Evolutionary conservation across 2,329 filamentous ascomycete genomes (phyloP).

Genomic region (Plectosphaerella cucumerina): DNA sequence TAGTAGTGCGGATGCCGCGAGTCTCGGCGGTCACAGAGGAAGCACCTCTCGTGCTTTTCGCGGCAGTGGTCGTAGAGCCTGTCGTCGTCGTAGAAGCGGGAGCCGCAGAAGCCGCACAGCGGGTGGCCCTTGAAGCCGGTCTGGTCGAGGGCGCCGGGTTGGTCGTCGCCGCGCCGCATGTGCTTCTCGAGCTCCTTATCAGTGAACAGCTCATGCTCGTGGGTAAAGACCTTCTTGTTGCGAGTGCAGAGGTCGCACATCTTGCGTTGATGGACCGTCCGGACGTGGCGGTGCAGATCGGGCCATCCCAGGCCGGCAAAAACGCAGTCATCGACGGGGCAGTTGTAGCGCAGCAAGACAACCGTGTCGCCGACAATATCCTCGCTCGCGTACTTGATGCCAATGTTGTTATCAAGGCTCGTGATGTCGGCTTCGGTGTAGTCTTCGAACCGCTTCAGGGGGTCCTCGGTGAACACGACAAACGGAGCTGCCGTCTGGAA

Average conservation of each 20-base stretch:
- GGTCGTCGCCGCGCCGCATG: conserved; percentile 87
- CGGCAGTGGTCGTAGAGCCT: conserved; percentile 92
- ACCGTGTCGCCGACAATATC: conserved; percentile 91
- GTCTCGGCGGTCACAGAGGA: conserved; percentile 77
- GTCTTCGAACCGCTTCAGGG: conserved; percentile 79
- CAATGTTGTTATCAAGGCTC: conserved; percentile 77
- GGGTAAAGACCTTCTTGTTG: conserved; percentile 97
- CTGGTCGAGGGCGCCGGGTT: conserved; percentile 83
- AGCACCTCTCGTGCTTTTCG: conserved; percentile 90
- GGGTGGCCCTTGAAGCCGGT: conserved; percentile 96
- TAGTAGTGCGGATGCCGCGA: conserved; percentile 83
- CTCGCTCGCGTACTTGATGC: conserved; percentile 84
- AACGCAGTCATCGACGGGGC: conserved; percentile 76
- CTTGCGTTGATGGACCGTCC: conserved; percentile 74
- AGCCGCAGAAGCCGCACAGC: conserved; percentile 85
- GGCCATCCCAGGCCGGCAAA: conserved; percentile 69
- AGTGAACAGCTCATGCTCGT: conserved; percentile 92
- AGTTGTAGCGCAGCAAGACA: conserved; percentile 88
- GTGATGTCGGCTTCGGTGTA: conserved; percentile 70
- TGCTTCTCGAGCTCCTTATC: conserved; percentile 77
- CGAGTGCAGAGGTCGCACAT: conserved; percentile 88
- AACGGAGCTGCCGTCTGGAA: conserved; percentile 64
- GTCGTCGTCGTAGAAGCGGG: conserved; percentile 93
- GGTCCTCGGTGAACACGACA: conserved; percentile 89
- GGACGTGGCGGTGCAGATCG: conserved; percentile 69